Conservation (phyloP, 352 stramenopile genomes). For the Pythium rhizo-oryzae region DNA sequence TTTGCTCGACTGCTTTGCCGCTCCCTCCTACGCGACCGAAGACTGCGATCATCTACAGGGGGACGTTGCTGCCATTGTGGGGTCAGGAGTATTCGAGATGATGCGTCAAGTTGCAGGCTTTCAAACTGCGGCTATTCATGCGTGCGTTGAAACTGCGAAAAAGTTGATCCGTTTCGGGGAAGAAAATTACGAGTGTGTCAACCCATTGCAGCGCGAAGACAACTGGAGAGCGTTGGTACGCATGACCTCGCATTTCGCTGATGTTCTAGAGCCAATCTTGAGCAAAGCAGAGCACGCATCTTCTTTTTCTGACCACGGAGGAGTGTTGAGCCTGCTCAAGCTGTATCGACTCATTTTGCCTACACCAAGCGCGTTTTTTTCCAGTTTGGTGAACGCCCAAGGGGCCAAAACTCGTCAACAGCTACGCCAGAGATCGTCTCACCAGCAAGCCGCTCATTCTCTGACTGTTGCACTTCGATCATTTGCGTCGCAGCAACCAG, state of each 20-base stretch:
- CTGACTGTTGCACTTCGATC: constrained; percentile 89
- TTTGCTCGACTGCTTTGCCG: constrained; percentile 90
- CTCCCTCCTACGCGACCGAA: constrained; percentile 86
- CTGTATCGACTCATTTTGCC: constrained; percentile 91
- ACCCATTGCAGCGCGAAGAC: background rate
- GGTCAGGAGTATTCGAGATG: constrained; percentile 95
- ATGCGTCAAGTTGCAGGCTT: constrained; percentile 95
- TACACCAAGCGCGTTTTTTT: constrained; percentile 77
- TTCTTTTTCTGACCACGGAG: constrained; percentile 91
- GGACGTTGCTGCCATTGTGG: constrained; percentile 93
- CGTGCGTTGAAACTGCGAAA: constrained; percentile 89
- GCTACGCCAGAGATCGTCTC: constrained; percentile 38
- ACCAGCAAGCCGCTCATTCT: constrained; percentile 90
- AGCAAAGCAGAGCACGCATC: constrained; percentile 93
- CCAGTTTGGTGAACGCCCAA: constrained; percentile 38
- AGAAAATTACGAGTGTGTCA: constrained; percentile 8
- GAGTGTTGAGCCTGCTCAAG: constrained; percentile 87
- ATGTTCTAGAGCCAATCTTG: constrained; percentile 95
- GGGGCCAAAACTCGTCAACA: constrained; percentile 3
- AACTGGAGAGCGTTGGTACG: constrained; percentile 49
- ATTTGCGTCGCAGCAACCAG: constrained; percentile 89
- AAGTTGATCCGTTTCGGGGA: constrained; percentile 86
- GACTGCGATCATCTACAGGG: constrained; percentile 92
- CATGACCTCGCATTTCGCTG: constrained; percentile 84
- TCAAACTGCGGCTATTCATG: constrained; percentile 83